Evolutionary conservation across 2,329 filamentous ascomycete genomes (phyloP).

Genomic region (Chalaropsis ovoidea): DNA sequence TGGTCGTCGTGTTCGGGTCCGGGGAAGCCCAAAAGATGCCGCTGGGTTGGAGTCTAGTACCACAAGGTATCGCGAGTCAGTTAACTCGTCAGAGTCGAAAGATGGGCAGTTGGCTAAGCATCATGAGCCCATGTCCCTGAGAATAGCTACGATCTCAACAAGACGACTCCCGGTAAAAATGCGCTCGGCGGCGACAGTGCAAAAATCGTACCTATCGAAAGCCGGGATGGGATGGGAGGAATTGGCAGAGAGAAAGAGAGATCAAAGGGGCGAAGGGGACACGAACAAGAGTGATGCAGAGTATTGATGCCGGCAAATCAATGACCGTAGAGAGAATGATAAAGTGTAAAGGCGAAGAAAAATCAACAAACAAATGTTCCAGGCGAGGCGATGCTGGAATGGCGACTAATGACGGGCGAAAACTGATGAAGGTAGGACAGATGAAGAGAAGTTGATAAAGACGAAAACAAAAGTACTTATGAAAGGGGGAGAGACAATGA

Average conservation of each 20-base stretch:
- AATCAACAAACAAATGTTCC: not conserved
- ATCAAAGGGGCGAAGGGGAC: not conserved
- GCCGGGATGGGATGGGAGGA: not conserved
- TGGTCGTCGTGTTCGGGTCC: not conserved
- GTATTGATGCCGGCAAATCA: slow-evolving; percentile 14
- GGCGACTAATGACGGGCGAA: slow-evolving; percentile 8
- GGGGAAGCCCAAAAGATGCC: not conserved
- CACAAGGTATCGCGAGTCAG: not conserved
- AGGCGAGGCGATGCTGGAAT: slow-evolving; percentile 15
- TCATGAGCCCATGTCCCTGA: not conserved
- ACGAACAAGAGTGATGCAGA: slow-evolving; percentile 16
- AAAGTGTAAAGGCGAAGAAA: slow-evolving; percentile 3
- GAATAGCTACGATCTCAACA: not conserved
- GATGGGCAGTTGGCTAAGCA: not conserved
- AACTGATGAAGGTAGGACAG: not conserved
- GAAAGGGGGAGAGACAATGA: slow-evolving; percentile 1
- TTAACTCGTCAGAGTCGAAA: not conserved
- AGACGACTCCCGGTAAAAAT: not conserved
- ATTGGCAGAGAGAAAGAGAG: not conserved
- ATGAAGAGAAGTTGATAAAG: slow-evolving; percentile 4
- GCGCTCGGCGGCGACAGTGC: not conserved
- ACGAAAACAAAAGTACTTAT: slow-evolving; percentile 2
- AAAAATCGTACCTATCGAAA: not conserved
- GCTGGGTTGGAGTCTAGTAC: not conserved
- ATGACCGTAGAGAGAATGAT: slow-evolving; percentile 3